Conservation (phyloP, 208 protist genomes). For the Leishmania arabica region DNA sequence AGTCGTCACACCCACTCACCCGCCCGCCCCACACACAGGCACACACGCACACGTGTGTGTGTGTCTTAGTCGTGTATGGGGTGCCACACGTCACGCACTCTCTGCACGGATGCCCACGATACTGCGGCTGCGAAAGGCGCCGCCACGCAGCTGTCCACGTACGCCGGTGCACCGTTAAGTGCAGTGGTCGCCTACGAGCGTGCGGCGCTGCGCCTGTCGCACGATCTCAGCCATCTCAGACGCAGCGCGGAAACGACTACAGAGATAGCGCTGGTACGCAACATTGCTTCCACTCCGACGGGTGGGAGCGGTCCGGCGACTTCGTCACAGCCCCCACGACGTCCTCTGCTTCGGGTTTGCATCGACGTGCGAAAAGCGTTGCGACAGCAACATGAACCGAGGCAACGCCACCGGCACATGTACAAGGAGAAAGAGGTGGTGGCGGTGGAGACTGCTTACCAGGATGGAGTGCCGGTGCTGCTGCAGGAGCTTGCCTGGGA, state of each 20-base stretch:
- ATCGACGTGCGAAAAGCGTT: neutral
- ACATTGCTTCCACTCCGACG: neutral
- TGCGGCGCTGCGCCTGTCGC: conserved; percentile 27
- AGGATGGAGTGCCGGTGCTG: conserved; percentile 45
- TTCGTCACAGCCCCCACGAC: neutral
- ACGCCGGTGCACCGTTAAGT: conserved; percentile 39
- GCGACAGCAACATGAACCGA: neutral
- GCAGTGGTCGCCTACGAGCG: conserved; percentile 50
- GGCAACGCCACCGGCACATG: neutral
- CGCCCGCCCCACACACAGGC: neutral
- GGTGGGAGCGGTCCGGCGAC: neutral
- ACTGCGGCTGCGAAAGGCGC: conserved; percentile 11
- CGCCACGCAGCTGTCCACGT: conserved; percentile 21
- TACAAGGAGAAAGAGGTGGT: neutral
- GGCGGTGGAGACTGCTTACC: conserved; percentile 14
- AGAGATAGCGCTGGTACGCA: neutral
- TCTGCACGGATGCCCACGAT: conserved; percentile 15
- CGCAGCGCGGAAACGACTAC: neutral
- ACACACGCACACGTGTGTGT: neutral
- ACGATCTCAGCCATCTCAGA: neutral
- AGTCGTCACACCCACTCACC: neutral
- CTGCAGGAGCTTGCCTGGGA: conserved; percentile 52
- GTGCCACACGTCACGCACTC: neutral
- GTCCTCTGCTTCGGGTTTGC: neutral
- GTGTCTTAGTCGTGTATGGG: conserved; percentile 17